Evolutionary conservation across 352 stramenopile species (phyloP), one percentile per base, ranked within the genome.

Genomic region (Phytophthora fragariae): DNA sequence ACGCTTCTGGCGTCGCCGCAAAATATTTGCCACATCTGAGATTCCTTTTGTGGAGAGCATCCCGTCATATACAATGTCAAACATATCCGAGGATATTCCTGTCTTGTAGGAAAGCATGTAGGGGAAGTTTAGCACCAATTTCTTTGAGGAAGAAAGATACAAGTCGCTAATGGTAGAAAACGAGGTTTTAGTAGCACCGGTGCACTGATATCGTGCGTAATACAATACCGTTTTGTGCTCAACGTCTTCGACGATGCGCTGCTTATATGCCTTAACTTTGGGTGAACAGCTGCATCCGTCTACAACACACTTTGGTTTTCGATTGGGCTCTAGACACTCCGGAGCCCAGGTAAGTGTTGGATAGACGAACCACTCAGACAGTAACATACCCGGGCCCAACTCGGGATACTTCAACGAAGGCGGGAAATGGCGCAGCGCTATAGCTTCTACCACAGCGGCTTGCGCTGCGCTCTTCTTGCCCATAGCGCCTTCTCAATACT

Each of bases 21-120:
- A 8, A 10, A 70, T 58, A 19, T 70, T 70, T 1, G 10, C 21
- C 6, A 39, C 41, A 3, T 17, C 41, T 27, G 62, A 27, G 15
- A 63, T 39, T 31, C 54, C 29, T 49, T 52, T 70, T 1, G 41
- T 63, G 2, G 41, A 39, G 1, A 63, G 41, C 62, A 70, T 70
- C 1, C 41, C 10, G 7, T 63, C 62, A 44, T 58, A 62, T 21
- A 69, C 8, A 29, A 63, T 62, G 29, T 63, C 62, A 29, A 70
- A 63, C 27, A 15, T 58, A 33, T 39, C 37, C 19, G 31, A 57
- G 21, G 62, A 57, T 14, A 70, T 63, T 14, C 41, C 41, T 5
- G 29, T 63, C 31, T 62, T 62, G 41, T 63, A 63, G 10, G 62
- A 62, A 5, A 58, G 39, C 1, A 70, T 31, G 49, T 58, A 70